phyloP scores from a whole-genome alignment of 352 stramenopile species.

The Phytopythium boreale region DNA sequence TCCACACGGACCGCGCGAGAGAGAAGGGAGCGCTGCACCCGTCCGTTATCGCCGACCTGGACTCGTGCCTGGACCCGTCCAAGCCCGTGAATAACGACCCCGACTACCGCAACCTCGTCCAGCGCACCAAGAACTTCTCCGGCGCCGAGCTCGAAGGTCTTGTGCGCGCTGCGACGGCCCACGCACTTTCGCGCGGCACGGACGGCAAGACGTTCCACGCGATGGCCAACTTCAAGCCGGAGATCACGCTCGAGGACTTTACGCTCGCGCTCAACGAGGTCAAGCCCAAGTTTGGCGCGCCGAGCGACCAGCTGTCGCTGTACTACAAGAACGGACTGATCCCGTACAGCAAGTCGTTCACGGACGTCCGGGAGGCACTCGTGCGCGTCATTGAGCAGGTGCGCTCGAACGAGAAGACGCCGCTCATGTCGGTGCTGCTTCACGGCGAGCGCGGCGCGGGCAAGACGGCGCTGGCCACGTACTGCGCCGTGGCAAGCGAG shows the following conservation, averaged over 20 bases:
- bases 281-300: conserved; percentile 96
- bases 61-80: conserved; percentile 65
- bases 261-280: conserved; percentile 94
- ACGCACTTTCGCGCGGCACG: conserved; percentile 78
- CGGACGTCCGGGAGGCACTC: conserved; percentile 91
- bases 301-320: conserved; percentile 92
- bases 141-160: conserved; percentile 98
- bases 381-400: conserved; percentile 94
- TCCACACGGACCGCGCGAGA: conserved; percentile 93
- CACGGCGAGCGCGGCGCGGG: conserved; percentile 91
- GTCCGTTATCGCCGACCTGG: conserved; percentile 71
- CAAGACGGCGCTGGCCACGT: conserved; percentile 98
- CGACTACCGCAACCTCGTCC: conserved; percentile 89
- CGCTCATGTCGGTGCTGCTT: conserved; percentile 97
- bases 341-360: conserved; percentile 93
- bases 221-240: conserved; percentile 70
- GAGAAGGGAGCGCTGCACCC: conserved; percentile 72
- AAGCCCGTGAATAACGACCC: conserved; percentile 64
- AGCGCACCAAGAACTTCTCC: conserved; percentile 99
- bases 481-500: conserved; percentile 94
- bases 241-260: conserved; percentile 93
- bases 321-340: conserved; percentile 97
- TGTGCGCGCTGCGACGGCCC: conserved; percentile 91
- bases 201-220: conserved; percentile 84
- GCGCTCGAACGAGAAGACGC: conserved; percentile 92